Percentiles rank a stretch among this genome's conserved stretches.
Conservation (phyloP, 1,139 yeast species). For the Meyerozyma sp. region DNA sequence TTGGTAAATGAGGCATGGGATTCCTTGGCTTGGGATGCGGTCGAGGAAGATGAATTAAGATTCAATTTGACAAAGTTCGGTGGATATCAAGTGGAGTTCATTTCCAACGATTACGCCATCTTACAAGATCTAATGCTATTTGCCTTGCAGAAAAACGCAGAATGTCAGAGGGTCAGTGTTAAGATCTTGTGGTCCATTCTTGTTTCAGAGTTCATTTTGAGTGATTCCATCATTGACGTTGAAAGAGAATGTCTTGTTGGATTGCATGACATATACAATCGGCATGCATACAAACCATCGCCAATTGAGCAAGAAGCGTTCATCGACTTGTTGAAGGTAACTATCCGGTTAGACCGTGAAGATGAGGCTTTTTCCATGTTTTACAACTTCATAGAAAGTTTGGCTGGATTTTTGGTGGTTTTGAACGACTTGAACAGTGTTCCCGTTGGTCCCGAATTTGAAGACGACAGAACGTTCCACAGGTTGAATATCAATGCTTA, state of each 20-base stretch:
- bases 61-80: conserved; percentile 63
- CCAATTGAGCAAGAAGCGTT: conserved; percentile 51
- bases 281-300: conserved; percentile 53
- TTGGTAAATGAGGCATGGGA: conserved; percentile 68
- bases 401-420: conserved; percentile 60
- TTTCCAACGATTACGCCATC: conserved; percentile 54
- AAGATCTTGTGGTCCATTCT: conserved; percentile 68
- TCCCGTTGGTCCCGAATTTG: conserved; percentile 80
- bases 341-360: conserved; percentile 55
- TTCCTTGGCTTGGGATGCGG: conserved; percentile 63
- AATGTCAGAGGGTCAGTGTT: conserved; percentile 62
- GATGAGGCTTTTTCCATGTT: conserved; percentile 60
- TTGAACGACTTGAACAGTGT: conserved; percentile 67
- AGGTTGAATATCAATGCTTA: conserved; percentile 72
- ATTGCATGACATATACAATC: conserved; percentile 59
- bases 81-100: conserved; percentile 68
- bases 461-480: conserved; percentile 81
- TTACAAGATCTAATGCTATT: conserved; percentile 63
- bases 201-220: conserved; percentile 59
- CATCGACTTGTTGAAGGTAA: conserved; percentile 44
- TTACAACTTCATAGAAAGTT: conserved; percentile 47
- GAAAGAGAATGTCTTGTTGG: conserved; percentile 62
- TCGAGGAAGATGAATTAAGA: conserved; percentile 51
- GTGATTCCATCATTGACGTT: conserved; percentile 54
- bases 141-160: conserved; percentile 62